phyloP scores from a whole-genome alignment of 1,139 yeast genomes.

The Debaryomyces sp. region DNA sequence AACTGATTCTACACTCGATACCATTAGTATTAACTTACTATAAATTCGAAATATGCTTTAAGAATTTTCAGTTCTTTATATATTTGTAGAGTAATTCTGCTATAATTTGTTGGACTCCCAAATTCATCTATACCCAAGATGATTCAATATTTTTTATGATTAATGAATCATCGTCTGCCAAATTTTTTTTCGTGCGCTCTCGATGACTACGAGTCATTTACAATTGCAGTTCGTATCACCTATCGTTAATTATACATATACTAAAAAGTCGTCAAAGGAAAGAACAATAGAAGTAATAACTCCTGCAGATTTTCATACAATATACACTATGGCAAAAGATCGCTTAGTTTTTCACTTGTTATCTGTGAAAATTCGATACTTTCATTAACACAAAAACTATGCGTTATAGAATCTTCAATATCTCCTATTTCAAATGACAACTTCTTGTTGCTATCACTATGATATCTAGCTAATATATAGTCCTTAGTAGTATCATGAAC shows the following conservation, averaged over 20 bases:
- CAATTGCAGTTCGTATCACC: neutral
- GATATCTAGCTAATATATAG: conserved; percentile 40
- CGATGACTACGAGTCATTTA: conserved; percentile 8
- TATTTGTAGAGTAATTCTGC: neutral
- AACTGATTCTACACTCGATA: neutral
- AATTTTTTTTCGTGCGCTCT: neutral
- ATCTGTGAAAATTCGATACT: conserved; percentile 53
- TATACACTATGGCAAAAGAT: neutral
- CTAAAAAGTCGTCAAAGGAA: neutral
- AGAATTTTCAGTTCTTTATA: neutral
- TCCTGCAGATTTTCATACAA: neutral
- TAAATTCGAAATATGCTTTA: neutral
- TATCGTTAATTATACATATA: neutral
- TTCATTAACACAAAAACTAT: conserved; percentile 60
- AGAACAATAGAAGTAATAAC: neutral
- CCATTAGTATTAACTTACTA: neutral
- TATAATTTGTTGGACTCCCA: conserved; percentile 1
- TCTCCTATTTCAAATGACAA: conserved; percentile 34
- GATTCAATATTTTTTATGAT: neutral
- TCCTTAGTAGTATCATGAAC: conserved; percentile 52
- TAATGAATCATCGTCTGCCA: conserved; percentile 2
- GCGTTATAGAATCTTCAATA: conserved; percentile 39
- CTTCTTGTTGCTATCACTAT: conserved; percentile 26
- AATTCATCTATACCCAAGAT: neutral
- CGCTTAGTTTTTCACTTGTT: conserved; percentile 23